Evolutionary conservation across 2,329 filamentous ascomycete genomes (phyloP).

Genomic region (Penicillium sp.): DNA sequence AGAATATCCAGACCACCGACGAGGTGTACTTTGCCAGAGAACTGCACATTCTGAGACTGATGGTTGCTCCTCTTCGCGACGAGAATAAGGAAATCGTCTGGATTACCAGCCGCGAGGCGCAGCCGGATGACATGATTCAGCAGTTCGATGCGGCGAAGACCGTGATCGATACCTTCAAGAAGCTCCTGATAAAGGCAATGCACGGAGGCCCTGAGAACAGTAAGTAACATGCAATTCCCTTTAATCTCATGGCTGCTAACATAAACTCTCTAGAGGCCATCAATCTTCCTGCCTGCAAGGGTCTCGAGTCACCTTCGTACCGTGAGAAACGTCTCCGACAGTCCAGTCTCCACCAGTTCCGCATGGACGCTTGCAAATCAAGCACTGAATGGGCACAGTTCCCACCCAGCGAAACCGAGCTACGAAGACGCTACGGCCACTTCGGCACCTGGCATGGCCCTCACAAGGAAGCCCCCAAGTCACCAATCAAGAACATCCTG

Average conservation of each 20-base stretch:
- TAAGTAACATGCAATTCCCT: neutral
- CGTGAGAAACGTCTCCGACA: neutral
- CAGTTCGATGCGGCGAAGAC: neutral
- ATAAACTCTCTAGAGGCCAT: neutral
- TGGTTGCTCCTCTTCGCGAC: neutral
- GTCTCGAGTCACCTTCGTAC: neutral
- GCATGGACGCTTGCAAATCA: neutral
- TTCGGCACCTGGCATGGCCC: neutral
- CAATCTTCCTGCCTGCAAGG: neutral
- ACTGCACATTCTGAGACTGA: neutral
- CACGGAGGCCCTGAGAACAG: neutral
- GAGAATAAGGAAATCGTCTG: neutral
- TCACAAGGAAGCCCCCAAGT: neutral
- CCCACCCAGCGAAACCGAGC: neutral
- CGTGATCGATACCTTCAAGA: neutral
- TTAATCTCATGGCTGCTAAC: neutral
- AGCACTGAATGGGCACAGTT: neutral
- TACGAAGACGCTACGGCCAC: neutral
- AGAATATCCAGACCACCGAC: neutral
- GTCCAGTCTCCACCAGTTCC: neutral
- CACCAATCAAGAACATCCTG: neutral
- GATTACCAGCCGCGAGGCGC: neutral
- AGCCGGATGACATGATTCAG: neutral
- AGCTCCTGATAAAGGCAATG: neutral
- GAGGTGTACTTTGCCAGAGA: neutral